Percentiles rank a stretch among this genome's conserved stretches.
Evolutionary conservation across 805 yeast genomes (phyloP).

Genomic region (Saccharomycopsis synnaedendra): DNA sequence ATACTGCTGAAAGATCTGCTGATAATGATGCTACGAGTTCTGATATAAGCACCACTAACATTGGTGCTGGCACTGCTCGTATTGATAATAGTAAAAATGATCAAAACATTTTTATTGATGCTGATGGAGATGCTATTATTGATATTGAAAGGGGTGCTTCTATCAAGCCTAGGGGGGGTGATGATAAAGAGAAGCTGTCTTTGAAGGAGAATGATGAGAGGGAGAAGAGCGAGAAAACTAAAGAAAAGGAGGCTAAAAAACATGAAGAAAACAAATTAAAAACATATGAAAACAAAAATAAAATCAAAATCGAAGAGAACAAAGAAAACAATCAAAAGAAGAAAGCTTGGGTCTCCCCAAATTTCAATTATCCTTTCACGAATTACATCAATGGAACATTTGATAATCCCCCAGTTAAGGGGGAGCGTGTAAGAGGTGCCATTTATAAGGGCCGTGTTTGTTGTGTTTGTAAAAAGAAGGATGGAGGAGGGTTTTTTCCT

Average conservation of each 20-base stretch:
- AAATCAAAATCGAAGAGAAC: neutral
- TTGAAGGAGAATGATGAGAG: too few species aligned
- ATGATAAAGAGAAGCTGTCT: too few species aligned
- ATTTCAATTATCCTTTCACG: neutral
- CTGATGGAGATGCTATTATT: neutral
- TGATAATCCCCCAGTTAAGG: slow-evolving; percentile 6
- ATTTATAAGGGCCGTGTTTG: slow-evolving; percentile 24
- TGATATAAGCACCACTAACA: too few species aligned
- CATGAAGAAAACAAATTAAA: neutral
- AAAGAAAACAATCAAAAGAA: neutral
- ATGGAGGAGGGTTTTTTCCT: slow-evolving; percentile 17
- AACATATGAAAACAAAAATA: slow-evolving; percentile 1
- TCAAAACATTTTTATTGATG: neutral
- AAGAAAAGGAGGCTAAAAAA: too few species aligned
- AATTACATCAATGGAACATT: slow-evolving; percentile 4
- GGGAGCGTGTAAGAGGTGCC: neutral
- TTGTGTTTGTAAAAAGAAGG: slow-evolving; percentile 42
- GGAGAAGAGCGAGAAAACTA: too few species aligned
- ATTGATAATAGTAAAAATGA: neutral
- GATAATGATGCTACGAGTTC: too few species aligned
- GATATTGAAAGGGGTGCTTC: too few species aligned
- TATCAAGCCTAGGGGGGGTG: too few species aligned
- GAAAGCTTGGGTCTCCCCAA: slow-evolving; percentile 7
- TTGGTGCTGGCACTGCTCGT: too few species aligned
- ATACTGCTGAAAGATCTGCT: too few species aligned